A percentile compares a stretch with the other conserved stretches of the same genome.
These are phyloP conservation scores for Mucor ambiguus DNA, from an alignment of 371 early-diverging fungal species.

Conservation along the genomic window DNA sequence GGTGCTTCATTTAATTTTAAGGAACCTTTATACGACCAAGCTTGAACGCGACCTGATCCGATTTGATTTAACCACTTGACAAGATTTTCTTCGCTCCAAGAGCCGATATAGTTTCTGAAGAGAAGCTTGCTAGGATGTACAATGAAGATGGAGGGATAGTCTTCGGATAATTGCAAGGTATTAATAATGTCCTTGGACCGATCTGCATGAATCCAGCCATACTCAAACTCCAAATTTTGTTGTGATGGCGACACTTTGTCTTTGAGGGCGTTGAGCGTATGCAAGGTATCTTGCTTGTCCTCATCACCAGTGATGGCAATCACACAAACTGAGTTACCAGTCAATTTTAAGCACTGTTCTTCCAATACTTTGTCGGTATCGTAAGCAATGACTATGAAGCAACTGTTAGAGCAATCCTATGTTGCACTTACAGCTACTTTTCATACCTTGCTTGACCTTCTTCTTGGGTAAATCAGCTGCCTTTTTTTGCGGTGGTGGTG, in stretches of 20 bases:
- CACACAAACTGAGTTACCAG: conserved; percentile 45
- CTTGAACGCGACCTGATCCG: conserved; percentile 39
- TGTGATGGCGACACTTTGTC: conserved; percentile 39
- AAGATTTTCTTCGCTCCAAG: conserved; percentile 67
- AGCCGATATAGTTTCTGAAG: conserved; percentile 71
- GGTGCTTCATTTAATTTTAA: conserved; percentile 22
- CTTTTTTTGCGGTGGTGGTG: conserved; percentile 14
- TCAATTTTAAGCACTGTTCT: conserved; percentile 17
- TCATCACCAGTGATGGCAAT: conserved; percentile 66
- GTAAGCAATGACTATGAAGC: conserved; percentile 19
- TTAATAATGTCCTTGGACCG: conserved; percentile 54
- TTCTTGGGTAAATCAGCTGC: conserved; percentile 12
- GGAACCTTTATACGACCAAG: conserved; percentile 44
- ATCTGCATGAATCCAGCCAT: conserved; percentile 72
- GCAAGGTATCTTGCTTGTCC: conserved; percentile 56
- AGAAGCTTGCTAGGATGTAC: conserved; percentile 67
- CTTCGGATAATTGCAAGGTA: conserved; percentile 70
- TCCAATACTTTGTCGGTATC: conserved; percentile 14
- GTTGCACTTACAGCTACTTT: neutral
- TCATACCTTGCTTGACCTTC: conserved; percentile 18
- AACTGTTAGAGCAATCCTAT: neutral
- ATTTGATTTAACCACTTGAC: conserved; percentile 56
- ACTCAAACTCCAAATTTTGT: conserved; percentile 38
- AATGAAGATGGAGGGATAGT: conserved; percentile 70
- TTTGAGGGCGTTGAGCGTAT: conserved; percentile 55